Percentiles rank a stretch among this genome's conserved stretches.
phyloP scores from a whole-genome alignment of 2,329 filamentous ascomycete species.

The Penicillium sp. region DNA sequence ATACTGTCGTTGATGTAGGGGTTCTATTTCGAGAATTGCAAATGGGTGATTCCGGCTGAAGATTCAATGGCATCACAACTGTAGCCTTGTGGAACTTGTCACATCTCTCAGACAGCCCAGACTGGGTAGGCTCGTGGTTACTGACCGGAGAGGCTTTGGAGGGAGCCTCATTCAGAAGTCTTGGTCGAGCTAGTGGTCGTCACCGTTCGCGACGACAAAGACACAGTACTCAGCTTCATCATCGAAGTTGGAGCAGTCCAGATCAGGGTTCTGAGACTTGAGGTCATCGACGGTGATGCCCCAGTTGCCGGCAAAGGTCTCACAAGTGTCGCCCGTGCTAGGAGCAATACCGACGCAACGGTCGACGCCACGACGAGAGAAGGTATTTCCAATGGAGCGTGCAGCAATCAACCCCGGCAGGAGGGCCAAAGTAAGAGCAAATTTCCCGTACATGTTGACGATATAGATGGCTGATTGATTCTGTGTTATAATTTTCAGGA shows the following conservation, averaged over 20 bases:
- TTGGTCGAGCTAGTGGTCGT: conserved; percentile 5
- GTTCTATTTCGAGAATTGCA: conserved; percentile 13
- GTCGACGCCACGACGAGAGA: conserved; percentile 1
- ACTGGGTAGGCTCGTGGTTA: conserved; percentile 7
- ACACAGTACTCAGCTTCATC: conserved; percentile 12
- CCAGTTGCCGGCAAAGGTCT: conserved; percentile 26
- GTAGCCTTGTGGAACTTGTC: conserved; percentile 14
- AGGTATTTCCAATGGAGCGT: conserved; percentile 38
- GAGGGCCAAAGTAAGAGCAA: conserved; percentile 3
- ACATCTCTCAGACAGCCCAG: conserved; percentile 9
- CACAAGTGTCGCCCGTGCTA: conserved; percentile 28
- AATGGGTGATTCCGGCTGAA: conserved; percentile 5
- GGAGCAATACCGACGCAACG: conserved; percentile 12
- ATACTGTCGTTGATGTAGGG: conserved; percentile 7
- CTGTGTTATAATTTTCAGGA: background rate
- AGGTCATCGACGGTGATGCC: conserved; percentile 22
- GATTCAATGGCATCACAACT: conserved; percentile 11
- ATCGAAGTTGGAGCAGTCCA: conserved; percentile 24
- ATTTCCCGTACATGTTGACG: background rate
- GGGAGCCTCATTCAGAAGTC: background rate
- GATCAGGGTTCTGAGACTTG: conserved; percentile 27
- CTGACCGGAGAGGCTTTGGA: conserved; percentile 5
- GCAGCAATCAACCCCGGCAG: conserved; percentile 7
- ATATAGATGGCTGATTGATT: background rate
- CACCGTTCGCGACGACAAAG: conserved; percentile 6